Conservation (phyloP, 2,329 filamentous ascomycete genomes). For the Pseudomassariella vexata region DNA sequence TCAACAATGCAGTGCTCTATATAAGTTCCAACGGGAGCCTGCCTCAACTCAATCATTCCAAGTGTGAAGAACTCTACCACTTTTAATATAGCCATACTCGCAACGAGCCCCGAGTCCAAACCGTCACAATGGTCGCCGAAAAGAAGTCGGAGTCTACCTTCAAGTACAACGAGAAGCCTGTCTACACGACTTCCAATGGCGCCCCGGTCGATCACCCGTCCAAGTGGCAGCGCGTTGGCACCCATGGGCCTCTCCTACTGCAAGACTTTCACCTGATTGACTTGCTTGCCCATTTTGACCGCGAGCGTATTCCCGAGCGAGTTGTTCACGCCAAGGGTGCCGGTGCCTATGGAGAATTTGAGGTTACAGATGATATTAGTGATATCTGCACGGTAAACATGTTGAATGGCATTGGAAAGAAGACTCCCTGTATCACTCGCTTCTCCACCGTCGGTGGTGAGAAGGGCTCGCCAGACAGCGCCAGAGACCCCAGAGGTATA, state of each 20-base stretch:
- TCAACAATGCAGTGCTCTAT: too few species aligned
- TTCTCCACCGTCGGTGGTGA: conserved; percentile 71
- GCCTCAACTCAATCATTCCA: too few species aligned
- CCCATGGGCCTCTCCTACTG: conserved; percentile 53
- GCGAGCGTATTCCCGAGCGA: conserved; percentile 44
- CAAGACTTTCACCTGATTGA: conserved; percentile 64
- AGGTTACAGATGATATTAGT: conserved; percentile 41
- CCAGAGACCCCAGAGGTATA: conserved; percentile 43
- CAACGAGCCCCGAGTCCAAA: too few species aligned
- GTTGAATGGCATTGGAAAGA: conserved; percentile 49
- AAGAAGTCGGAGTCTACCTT: conserved; percentile 37
- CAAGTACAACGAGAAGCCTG: conserved; percentile 51
- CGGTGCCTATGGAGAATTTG: conserved; percentile 35
- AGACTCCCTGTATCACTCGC: conserved; percentile 52
- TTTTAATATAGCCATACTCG: too few species aligned
- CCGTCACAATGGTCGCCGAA: conserved; percentile 34
- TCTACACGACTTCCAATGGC: conserved; percentile 56
- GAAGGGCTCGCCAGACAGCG: conserved; percentile 61
- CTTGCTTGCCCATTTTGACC: conserved; percentile 48
- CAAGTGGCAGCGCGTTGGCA: conserved; percentile 44
- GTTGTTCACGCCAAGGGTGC: conserved; percentile 33
- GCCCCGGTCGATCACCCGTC: conserved; percentile 48
- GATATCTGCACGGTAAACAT: conserved; percentile 37
- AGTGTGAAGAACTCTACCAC: too few species aligned
- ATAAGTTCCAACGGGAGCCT: too few species aligned